Evolutionary conservation across 2,329 filamentous ascomycete species (phyloP).

Genomic region (Thelonectria rubi): DNA sequence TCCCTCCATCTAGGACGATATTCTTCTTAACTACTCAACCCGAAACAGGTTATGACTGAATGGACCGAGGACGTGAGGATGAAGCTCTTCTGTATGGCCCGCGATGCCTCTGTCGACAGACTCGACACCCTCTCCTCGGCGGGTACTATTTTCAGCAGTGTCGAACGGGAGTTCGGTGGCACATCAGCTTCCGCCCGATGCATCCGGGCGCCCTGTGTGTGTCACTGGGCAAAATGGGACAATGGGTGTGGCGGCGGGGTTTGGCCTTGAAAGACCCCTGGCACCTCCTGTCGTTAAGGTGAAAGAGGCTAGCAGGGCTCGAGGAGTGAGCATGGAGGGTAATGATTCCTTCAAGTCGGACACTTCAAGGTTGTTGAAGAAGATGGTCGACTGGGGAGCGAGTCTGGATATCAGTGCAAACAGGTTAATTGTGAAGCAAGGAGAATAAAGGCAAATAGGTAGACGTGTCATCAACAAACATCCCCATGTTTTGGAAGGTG

Average conservation of each 20-base stretch:
- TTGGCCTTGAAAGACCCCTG: not conserved
- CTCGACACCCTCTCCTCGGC: not conserved
- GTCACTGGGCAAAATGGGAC: not conserved
- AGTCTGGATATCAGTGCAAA: no score
- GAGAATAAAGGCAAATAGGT: no score
- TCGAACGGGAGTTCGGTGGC: not conserved
- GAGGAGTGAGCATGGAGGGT: not conserved
- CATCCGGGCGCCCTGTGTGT: not conserved
- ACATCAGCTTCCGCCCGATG: not conserved
- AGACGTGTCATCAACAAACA: not conserved
- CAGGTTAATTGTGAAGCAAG: no score
- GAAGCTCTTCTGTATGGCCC: not conserved
- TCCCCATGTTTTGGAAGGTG: not conserved
- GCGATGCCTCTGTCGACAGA: not conserved
- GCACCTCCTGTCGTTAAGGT: not conserved
- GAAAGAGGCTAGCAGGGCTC: not conserved
- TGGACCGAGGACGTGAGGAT: not conserved
- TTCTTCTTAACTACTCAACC: not conserved
- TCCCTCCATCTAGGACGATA: not conserved
- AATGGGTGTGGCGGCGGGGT: not conserved
- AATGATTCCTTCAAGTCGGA: not conserved
- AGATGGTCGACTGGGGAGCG: no score
- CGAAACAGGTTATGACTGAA: not conserved
- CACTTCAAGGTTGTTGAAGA: no score
- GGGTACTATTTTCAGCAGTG: constrained; percentile 9